These are phyloP conservation scores for Canavalia ensiformis DNA, from an alignment of 306 rosid genomes.

Conservation along the genomic window DNA sequence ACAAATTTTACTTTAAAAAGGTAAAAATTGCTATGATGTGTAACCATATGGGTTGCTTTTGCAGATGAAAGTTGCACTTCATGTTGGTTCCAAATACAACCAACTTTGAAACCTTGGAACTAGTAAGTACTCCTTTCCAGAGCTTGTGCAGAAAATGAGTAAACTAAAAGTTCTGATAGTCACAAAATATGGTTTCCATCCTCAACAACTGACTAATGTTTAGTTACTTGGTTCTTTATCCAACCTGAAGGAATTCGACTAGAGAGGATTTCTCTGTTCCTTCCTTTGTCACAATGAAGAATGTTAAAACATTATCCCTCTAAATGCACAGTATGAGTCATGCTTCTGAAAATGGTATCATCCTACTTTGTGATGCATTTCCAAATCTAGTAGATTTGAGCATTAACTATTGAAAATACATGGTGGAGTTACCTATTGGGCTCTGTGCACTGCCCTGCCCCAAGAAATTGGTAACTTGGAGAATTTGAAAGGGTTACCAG, in stretches of 20 bases:
- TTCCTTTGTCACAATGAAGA: constrained; percentile 51
- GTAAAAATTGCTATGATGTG: constrained; percentile 2
- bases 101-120: constrained; percentile 56
- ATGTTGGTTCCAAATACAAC: constrained; percentile 47
- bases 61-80: constrained; percentile 62
- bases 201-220: constrained; percentile 49
- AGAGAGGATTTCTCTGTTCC: constrained; percentile 61
- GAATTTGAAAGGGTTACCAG: constrained; percentile 59
- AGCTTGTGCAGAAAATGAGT: constrained; percentile 51
- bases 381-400: constrained; percentile 63
- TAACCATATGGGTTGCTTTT: constrained; percentile 29
- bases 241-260: constrained; percentile 61
- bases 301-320: constrained; percentile 61
- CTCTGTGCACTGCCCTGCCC: constrained; percentile 57
- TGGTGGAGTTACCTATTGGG: constrained; percentile 55
- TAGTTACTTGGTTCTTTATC: constrained; percentile 49
- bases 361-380: constrained; percentile 49
- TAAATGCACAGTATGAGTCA: constrained; percentile 58
- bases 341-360: constrained; percentile 51
- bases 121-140: constrained; percentile 51
- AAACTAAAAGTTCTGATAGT: constrained; percentile 60
- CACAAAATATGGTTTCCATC: constrained; percentile 55
- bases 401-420: constrained; percentile 65
- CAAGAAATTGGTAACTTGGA: constrained; percentile 54
- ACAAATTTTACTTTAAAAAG: neutral